Evolutionary conservation across 2,329 filamentous ascomycete genomes (phyloP), one percentile per base, ranked within the genome.

Genomic region (Aspergillus candidus): DNA sequence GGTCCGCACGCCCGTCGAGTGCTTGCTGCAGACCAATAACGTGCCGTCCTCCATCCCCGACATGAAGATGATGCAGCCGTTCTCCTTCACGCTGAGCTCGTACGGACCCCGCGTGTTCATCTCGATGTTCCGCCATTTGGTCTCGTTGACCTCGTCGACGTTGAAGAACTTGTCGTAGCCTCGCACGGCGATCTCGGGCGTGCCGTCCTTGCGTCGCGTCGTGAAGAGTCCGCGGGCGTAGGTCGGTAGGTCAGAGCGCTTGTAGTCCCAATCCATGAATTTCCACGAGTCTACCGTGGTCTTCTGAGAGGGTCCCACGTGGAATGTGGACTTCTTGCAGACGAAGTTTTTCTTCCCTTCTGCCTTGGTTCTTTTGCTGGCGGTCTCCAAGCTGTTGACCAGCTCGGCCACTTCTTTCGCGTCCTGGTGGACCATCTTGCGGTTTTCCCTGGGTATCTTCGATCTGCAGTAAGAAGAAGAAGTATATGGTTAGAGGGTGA

Each of bases 121-220:
- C 60, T 84, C 74, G 48, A 98, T 88, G 59, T 84, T 86, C 12
- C 73, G 66, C 93, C 93, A 98, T 57, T 83, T 78, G 3, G 93
- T 98, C 52, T 85, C 80, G 37, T 72, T 67, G 6, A 94, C 84
- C 69, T 98, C 93, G 40, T 80, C 79, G 33, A 88, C 78, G 58
- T 98, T 98, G 79, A 98, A 98, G 73, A 98, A 98, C 69, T 98
- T 98, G 75, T 98, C 91, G 68, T 98, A 98, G 40, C 93, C 93
- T 56, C 93, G 79, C 38, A 88, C 81, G 1, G 79, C 86, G 55
- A 98, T 96, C 66, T 95, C 88, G 11, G 79, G 72, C 7, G 79
- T 73, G 7, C 82, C 81, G 18, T 78, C 73, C 39, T 76, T 72
- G 50, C 79, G 83, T 51, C 71, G 78, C 34, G 84, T 85, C n/a